These are phyloP conservation scores for Oxyria digyna DNA, from an alignment of 148 eudicot genomes.

Conservation along the genomic window DNA sequence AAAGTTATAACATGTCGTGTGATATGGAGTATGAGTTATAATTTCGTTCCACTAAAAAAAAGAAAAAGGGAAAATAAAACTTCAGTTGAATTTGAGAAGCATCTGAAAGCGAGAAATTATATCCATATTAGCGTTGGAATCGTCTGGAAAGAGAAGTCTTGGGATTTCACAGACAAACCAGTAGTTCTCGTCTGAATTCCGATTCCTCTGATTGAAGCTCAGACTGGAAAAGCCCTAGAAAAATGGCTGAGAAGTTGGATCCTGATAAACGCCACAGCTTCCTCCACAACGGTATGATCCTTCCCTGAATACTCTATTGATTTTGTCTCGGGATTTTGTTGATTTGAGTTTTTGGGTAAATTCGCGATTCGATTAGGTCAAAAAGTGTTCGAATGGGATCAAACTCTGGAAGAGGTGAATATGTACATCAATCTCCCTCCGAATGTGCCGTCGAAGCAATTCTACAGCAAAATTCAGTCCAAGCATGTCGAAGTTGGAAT, in stretches of 20 bases:
- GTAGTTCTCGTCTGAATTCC: not conserved
- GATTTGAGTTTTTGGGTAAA: not conserved
- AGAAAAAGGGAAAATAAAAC: too few relatives aligned
- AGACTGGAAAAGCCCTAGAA: not conserved
- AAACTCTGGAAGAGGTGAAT: constrained; percentile 88
- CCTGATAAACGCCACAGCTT: constrained; percentile 78
- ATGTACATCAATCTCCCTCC: constrained; percentile 72
- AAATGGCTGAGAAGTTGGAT: constrained; percentile 79
- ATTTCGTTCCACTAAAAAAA: too few relatives aligned
- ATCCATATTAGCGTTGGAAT: not conserved
- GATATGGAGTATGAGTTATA: too few relatives aligned
- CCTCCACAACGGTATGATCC: constrained; percentile 51
- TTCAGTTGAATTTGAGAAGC: not conserved
- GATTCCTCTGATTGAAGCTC: not conserved
- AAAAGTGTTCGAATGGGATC: constrained; percentile 96
- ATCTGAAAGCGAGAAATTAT: not conserved
- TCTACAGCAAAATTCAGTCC: constrained; percentile 60
- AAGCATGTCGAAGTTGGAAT: constrained; percentile 77
- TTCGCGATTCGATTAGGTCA: constrained; percentile 33
- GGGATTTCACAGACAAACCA: not conserved
- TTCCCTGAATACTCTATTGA: not conserved
- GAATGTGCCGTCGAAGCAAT: constrained; percentile 56
- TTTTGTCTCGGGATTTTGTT: not conserved
- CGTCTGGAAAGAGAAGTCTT: not conserved
- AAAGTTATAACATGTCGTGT: too few relatives aligned